phyloP scores from a whole-genome alignment of 805 yeast genomes.

The Starmerella floricola region DNA sequence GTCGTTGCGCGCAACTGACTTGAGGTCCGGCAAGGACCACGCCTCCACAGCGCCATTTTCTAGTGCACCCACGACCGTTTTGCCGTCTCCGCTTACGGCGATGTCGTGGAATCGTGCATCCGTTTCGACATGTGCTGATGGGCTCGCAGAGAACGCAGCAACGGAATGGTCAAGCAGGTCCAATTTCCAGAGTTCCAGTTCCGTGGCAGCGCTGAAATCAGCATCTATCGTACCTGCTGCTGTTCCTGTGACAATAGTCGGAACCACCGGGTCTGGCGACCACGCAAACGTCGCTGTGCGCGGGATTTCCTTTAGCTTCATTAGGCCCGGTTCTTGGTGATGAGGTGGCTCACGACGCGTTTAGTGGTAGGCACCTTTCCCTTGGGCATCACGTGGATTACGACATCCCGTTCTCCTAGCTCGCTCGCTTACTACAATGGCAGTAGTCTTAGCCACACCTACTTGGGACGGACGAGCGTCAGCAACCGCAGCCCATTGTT shows the following conservation, averaged over 20 bases:
- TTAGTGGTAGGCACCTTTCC: neutral
- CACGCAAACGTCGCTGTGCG: slow-evolving; percentile 94
- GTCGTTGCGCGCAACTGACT: slow-evolving; percentile 28
- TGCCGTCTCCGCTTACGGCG: slow-evolving; percentile 17
- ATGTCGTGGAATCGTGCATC: slow-evolving; percentile 42
- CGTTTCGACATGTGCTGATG: slow-evolving; percentile 19
- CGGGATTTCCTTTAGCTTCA: slow-evolving; percentile 69
- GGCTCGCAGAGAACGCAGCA: slow-evolving; percentile 21
- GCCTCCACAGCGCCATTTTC: slow-evolving; percentile 72
- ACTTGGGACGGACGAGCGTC: no score
- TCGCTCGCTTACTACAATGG: no score
- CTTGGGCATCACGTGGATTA: no score
- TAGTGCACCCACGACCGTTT: slow-evolving; percentile 65
- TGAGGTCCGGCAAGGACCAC: slow-evolving; percentile 44
- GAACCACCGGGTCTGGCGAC: slow-evolving; percentile 60
- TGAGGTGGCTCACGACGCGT: neutral
- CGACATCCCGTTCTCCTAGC: no score
- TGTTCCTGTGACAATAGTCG: slow-evolving; percentile 78
- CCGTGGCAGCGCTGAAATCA: slow-evolving; percentile 64
- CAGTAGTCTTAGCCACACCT: no score
- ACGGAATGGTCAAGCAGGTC: slow-evolving; percentile 28
- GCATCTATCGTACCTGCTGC: slow-evolving; percentile 94
- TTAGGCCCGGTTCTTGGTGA: slow-evolving; percentile 25
- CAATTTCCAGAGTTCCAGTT: slow-evolving; percentile 70
- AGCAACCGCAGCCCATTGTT: no score